phyloP scores from a whole-genome alignment of 352 stramenopile genomes.

The Globisporangium middletonii region DNA sequence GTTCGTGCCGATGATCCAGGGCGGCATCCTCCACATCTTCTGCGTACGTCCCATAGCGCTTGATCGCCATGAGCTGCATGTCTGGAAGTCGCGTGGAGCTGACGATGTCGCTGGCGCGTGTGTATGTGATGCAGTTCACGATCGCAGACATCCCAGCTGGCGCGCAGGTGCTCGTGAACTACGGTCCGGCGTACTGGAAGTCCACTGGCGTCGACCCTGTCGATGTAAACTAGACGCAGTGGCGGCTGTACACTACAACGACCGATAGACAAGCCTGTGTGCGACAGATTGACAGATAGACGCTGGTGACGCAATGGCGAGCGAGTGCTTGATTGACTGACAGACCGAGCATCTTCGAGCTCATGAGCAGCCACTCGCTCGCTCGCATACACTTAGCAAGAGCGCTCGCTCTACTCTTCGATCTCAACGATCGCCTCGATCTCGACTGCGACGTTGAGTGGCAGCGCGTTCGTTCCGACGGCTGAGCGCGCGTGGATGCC shows the following conservation, averaged over 20 bases:
- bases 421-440: conserved; percentile 94
- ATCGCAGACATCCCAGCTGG: conserved; percentile 31
- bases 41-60: conserved; percentile 36
- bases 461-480: conserved; percentile 91
- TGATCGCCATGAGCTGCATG: conserved; percentile 1
- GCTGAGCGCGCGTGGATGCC: conserved; percentile 84
- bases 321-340: no score
- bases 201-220: conserved; percentile 46
- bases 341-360: no score
- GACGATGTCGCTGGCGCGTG: no score
- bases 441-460: conserved; percentile 92
- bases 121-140: conserved; percentile 33
- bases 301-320: no score
- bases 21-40: conserved; percentile 67
- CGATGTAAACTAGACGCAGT: conserved; percentile 18
- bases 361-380: no score
- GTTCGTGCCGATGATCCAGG: conserved; percentile 61
- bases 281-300: no score
- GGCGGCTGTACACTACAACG: no score
- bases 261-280: no score
- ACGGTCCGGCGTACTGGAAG: conserved; percentile 66
- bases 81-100: no score
- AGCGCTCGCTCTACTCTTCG: conserved; percentile 16
- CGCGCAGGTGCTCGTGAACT: conserved; percentile 76
- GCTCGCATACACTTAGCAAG: no score